These are phyloP conservation scores for Echium plantagineum DNA, from an alignment of 257 asterid genomes.

Conservation along the genomic window DNA sequence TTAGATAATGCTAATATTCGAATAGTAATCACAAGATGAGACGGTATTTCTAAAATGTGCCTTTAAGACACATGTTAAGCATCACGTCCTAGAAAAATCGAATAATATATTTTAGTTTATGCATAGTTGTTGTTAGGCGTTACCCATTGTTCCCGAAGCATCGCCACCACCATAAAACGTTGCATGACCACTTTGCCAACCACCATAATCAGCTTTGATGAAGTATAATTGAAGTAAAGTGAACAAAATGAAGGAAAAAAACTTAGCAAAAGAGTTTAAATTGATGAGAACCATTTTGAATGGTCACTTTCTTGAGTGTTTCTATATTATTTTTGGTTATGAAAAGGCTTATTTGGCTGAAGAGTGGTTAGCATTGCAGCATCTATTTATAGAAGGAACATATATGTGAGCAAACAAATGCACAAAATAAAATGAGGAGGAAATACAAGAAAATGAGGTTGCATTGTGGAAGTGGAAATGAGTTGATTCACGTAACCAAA, in stretches of 20 bases:
- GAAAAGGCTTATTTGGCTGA: not conserved
- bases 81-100: no score
- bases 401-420: not conserved
- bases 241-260: not conserved
- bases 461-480: no score
- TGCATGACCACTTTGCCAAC: not conserved
- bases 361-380: not conserved
- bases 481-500: not conserved
- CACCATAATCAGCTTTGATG: not conserved
- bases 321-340: not conserved
- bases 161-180: not conserved
- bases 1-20: no score
- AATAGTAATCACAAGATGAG: no score
- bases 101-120: no score
- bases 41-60: no score
- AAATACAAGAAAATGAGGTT: no score
- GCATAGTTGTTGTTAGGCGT: not conserved
- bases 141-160: not conserved
- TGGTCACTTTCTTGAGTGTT: not conserved
- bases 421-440: not conserved
- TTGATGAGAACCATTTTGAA: not conserved
- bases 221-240: not conserved
- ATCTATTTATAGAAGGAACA: not conserved
- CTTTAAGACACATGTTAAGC: no score
- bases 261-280: not conserved